Conservation (phyloP, 2,329 filamentous ascomycete species). For the Neofusicoccum umdonicola region DNA sequence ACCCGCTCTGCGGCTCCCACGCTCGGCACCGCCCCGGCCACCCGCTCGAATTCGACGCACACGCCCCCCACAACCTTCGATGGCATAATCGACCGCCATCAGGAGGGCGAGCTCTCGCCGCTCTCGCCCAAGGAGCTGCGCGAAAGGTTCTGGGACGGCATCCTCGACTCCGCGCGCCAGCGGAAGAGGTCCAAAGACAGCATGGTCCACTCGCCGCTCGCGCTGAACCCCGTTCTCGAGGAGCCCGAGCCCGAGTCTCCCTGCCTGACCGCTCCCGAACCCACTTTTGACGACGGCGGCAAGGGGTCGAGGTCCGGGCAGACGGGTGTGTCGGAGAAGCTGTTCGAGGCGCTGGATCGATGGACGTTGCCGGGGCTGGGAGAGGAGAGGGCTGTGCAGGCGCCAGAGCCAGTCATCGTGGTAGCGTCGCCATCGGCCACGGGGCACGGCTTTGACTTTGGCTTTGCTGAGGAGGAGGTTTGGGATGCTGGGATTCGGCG, state of each 20-base stretch:
- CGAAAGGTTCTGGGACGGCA: conserved; percentile 26
- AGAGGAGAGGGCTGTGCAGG: background rate
- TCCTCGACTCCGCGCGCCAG: conserved; percentile 29
- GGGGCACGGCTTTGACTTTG: conserved; percentile 14
- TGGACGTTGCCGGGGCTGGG: background rate
- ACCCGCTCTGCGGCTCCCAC: background rate
- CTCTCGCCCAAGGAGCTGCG: conserved; percentile 20
- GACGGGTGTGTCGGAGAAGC: background rate
- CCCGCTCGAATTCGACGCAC: background rate
- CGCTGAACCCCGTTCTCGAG: conserved; percentile 16
- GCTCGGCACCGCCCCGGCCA: background rate
- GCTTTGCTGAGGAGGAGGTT: background rate
- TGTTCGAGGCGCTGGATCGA: conserved; percentile 18
- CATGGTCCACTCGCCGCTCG: conserved; percentile 22
- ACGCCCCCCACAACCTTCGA: conserved; percentile 20
- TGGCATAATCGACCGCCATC: conserved; percentile 19
- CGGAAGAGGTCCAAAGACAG: conserved; percentile 19
- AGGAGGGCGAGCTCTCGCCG: conserved; percentile 20
- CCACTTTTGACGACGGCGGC: background rate
- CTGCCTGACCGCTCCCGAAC: background rate
- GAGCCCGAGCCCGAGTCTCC: conserved; percentile 8
- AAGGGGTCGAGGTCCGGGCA: background rate
- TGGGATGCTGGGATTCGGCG: background rate
- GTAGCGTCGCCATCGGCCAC: background rate
- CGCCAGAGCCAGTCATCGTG: background rate